A percentile compares a stretch with the other conserved stretches of the same genome.
Conservation (phyloP, 1,284 basidiomycete species). For the Lignosus rhinocerotis region DNA sequence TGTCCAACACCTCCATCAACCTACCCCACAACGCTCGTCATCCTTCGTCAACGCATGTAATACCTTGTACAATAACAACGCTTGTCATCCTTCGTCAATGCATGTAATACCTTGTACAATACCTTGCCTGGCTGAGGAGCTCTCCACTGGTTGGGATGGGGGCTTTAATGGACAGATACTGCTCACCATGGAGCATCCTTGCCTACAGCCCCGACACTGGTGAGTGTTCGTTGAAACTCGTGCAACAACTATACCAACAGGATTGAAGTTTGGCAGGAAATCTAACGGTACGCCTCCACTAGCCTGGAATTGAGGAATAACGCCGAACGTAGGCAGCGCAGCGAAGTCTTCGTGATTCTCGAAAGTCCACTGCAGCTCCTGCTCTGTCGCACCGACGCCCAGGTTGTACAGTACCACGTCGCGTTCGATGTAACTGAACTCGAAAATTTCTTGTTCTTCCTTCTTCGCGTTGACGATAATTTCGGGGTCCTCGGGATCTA, state of each 20-base stretch:
- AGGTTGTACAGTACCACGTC: constrained; percentile 97
- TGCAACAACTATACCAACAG: constrained; percentile 47
- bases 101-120: background rate
- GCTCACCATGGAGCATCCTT: constrained; percentile 97
- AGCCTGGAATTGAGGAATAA: constrained; percentile 89
- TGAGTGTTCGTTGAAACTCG: background rate
- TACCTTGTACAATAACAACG: background rate
- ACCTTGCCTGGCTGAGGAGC: constrained; percentile 80
- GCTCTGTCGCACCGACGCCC: constrained; percentile 92
- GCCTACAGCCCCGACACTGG: constrained; percentile 47
- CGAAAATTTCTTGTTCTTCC: constrained; percentile 50
- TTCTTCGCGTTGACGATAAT: constrained; percentile 86
- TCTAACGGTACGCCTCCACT: constrained; percentile 67
- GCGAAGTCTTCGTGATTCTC: constrained; percentile 89
- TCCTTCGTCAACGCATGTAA: background rate
- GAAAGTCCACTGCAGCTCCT: constrained; percentile 90
- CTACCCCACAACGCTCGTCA: constrained; percentile 36
- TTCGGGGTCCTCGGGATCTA: constrained; percentile 84
- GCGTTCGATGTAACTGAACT: constrained; percentile 81
- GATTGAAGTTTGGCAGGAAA: constrained; percentile 94
- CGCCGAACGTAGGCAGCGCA: constrained; percentile 92
- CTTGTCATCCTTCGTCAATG: background rate
- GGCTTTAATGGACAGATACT: constrained; percentile 88
- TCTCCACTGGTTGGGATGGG: constrained; percentile 87
- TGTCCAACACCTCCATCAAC: constrained; percentile 80